These are phyloP conservation scores for Fusarium subtropicale DNA, from an alignment of 2,329 filamentous ascomycete genomes.

Conservation along the genomic window DNA sequence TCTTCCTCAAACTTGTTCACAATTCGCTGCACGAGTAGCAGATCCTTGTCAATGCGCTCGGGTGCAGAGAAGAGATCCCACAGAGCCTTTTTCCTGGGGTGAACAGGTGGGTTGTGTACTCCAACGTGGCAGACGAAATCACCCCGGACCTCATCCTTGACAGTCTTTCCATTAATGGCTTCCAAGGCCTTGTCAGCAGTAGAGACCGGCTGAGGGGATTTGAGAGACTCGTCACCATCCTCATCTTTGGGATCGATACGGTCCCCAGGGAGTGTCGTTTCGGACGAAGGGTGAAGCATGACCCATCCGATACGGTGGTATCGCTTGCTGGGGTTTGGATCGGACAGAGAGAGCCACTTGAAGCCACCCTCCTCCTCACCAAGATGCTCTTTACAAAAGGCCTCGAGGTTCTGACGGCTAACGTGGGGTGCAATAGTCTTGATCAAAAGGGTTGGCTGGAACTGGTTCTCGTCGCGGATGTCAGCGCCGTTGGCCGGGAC, in stretches of 20 bases:
- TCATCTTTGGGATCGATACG: slow-evolving; percentile 80
- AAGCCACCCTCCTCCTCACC: slow-evolving; percentile 92
- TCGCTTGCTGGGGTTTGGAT: slow-evolving; percentile 96
- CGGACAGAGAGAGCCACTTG: slow-evolving; percentile 94
- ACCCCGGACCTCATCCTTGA: slow-evolving; percentile 91
- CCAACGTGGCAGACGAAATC: slow-evolving; percentile 98
- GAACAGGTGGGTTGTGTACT: slow-evolving; percentile 87
- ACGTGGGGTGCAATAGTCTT: slow-evolving; percentile 98
- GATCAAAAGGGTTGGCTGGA: slow-evolving; percentile 93
- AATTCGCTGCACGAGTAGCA: slow-evolving; percentile 83
- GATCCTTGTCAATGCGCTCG: slow-evolving; percentile 91
- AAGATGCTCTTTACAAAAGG: slow-evolving; percentile 93
- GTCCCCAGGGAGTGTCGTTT: slow-evolving; percentile 73
- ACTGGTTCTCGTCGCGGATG: slow-evolving; percentile 86
- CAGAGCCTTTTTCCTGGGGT: slow-evolving; percentile 91
- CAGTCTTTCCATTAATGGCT: slow-evolving; percentile 97
- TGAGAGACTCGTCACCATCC: slow-evolving; percentile 67
- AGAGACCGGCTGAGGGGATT: slow-evolving; percentile 63
- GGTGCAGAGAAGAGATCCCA: slow-evolving; percentile 97
- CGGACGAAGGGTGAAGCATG: slow-evolving; percentile 85
- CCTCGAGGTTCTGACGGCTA: slow-evolving; percentile 90
- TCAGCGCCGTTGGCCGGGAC: slow-evolving; percentile 87
- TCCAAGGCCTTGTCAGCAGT: slow-evolving; percentile 89
- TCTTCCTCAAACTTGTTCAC: slow-evolving; percentile 88
- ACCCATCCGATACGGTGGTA: slow-evolving; percentile 99